Evolutionary conservation across 2,329 filamentous ascomycete genomes (phyloP).

Genomic region (Simplicillium aogashimaense): DNA sequence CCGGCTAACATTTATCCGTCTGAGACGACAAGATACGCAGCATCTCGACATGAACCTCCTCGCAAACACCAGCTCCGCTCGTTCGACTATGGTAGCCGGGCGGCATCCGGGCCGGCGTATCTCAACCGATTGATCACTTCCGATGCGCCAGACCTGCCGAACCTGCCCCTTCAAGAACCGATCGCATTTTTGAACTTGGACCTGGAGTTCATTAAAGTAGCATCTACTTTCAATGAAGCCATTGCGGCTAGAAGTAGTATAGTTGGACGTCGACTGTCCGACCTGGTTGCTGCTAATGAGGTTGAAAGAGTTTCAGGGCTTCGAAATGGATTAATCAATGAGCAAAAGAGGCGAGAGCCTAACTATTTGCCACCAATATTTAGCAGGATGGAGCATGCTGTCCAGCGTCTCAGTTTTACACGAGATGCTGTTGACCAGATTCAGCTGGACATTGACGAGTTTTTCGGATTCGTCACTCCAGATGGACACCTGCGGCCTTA

Average conservation of each 20-base stretch:
- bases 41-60: background rate
- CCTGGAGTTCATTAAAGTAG: slow-evolving; percentile 47
- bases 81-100: background rate
- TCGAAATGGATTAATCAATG: slow-evolving; percentile 43
- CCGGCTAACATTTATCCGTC: slow-evolving; percentile 39
- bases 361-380: slow-evolving; percentile 58
- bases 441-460: slow-evolving; percentile 42
- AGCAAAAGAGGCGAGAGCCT: slow-evolving; percentile 47
- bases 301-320: slow-evolving; percentile 40
- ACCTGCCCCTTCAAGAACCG: slow-evolving; percentile 26
- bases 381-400: slow-evolving; percentile 41
- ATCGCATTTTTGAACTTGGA: slow-evolving; percentile 49
- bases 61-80: background rate
- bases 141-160: no score
- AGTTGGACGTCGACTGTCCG: slow-evolving; percentile 39
- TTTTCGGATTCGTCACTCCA: slow-evolving; percentile 40
- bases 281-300: slow-evolving; percentile 42
- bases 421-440: slow-evolving; percentile 42
- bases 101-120: no score
- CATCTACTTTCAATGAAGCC: slow-evolving; percentile 43
- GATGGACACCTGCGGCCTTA: slow-evolving; percentile 42
- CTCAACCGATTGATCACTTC: no score
- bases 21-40: background rate
- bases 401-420: slow-evolving; percentile 43
- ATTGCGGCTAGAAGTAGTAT: slow-evolving; percentile 35